phyloP scores from a whole-genome alignment of 2,329 filamentous ascomycete genomes.

The Calcarisporium arbuscula region DNA sequence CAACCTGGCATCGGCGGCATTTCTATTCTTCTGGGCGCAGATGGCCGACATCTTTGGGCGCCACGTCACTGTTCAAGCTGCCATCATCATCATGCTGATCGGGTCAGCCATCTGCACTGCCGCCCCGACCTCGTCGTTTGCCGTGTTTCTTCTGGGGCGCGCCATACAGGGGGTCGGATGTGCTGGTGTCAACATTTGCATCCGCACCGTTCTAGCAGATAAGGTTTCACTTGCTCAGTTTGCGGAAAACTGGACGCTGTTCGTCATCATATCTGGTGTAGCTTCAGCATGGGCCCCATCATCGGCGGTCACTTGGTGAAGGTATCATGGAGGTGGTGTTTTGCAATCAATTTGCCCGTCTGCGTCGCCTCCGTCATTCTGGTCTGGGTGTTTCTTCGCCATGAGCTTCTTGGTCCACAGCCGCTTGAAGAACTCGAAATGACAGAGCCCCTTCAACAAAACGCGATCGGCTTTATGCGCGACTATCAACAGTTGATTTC shows the following conservation, averaged over 20 bases:
- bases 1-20: constrained; percentile 55
- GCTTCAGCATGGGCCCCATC: no score
- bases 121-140: no score
- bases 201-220: no score
- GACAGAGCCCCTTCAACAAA: constrained; percentile 23
- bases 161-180: no score
- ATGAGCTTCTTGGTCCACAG: constrained; percentile 40
- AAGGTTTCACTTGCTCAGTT: no score
- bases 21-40: constrained; percentile 56
- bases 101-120: no score
- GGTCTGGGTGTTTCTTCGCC: no score
- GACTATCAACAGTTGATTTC: constrained; percentile 46
- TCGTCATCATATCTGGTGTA: no score
- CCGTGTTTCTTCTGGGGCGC: no score
- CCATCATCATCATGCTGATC: no score
- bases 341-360: constrained; percentile 41
- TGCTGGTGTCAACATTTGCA: no score
- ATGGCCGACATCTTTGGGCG: constrained; percentile 55
- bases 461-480: constrained; percentile 30
- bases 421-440: constrained; percentile 30
- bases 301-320: constrained; percentile 44
- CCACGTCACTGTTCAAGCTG: constrained; percentile 46
- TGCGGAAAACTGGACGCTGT: no score
- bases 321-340: constrained; percentile 48
- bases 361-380: constrained; percentile 43